Evolutionary conservation across 176 grass and related monocot genomes (phyloP).

Genomic region (Triticum monococcum): DNA sequence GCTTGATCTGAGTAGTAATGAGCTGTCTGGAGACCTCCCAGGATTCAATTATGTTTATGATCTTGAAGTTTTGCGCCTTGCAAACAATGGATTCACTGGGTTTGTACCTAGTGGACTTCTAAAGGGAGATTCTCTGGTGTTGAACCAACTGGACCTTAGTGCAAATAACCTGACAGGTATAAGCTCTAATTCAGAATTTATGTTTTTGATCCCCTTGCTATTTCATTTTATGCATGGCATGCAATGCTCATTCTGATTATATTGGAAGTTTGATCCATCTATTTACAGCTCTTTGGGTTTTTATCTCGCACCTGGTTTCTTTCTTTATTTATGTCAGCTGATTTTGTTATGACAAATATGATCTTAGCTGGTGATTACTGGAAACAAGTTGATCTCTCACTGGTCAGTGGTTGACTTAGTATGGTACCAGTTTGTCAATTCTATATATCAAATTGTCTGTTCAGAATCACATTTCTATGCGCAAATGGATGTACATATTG

Average conservation of each 20-base stretch:
- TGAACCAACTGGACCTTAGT: constrained; percentile 87
- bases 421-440: background rate
- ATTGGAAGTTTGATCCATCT: background rate
- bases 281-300: background rate
- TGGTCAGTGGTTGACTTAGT: background rate
- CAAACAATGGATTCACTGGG: constrained; percentile 82
- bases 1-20: constrained; percentile 91
- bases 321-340: background rate
- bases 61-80: constrained; percentile 84
- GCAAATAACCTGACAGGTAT: constrained; percentile 92
- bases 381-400: background rate
- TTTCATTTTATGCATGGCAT: constrained; percentile 11
- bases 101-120: constrained; percentile 90
- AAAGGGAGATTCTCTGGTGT: constrained; percentile 91
- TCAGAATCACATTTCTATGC: background rate
- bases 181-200: background rate
- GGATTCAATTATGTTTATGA: constrained; percentile 99
- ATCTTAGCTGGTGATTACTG: background rate
- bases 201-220: background rate
- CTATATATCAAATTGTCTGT: background rate
- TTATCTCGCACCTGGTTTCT: background rate
- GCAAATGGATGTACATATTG: background rate
- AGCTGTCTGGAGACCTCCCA: constrained; percentile 83
- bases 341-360: background rate
- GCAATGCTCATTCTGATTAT: constrained; percentile 11